Percentiles rank a stretch among this genome's conserved stretches.
Evolutionary conservation across 2,329 filamentous ascomycete genomes (phyloP).

Genomic region (Aureobasidium subglaciale): DNA sequence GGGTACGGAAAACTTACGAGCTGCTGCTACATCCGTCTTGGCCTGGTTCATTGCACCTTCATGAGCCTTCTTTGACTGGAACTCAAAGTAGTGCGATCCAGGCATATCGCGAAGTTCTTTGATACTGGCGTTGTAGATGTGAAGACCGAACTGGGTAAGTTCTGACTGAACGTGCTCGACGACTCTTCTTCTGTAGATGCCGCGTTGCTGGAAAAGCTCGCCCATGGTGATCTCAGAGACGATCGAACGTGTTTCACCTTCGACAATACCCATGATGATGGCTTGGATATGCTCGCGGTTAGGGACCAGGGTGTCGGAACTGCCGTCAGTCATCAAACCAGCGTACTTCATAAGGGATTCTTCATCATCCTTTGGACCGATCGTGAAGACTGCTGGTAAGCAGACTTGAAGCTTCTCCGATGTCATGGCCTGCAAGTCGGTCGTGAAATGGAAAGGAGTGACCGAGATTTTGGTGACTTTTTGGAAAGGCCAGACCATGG

Average conservation of each 20-base stretch:
- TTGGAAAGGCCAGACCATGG: slow-evolving; percentile 66
- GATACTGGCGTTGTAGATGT: slow-evolving; percentile 64
- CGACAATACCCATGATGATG: slow-evolving; percentile 85
- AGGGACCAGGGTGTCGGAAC: slow-evolving; percentile 23
- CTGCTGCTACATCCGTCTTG: slow-evolving; percentile 53
- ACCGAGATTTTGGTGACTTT: slow-evolving; percentile 30
- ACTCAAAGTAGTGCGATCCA: slow-evolving; percentile 75
- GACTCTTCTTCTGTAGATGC: slow-evolving; percentile 66
- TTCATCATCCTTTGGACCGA: slow-evolving; percentile 67
- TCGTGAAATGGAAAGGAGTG: slow-evolving; percentile 57
- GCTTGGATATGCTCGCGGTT: slow-evolving; percentile 65
- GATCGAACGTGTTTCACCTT: slow-evolving; percentile 77
- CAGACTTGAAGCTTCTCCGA: slow-evolving; percentile 79
- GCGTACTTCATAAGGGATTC: slow-evolving; percentile 74
- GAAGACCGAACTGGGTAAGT: slow-evolving; percentile 69
- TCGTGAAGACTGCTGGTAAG: slow-evolving; percentile 77
- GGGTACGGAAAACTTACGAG: slow-evolving; percentile 22
- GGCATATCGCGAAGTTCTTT: slow-evolving; percentile 82
- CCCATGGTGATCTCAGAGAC: slow-evolving; percentile 90
- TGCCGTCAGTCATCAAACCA: slow-evolving; percentile 21
- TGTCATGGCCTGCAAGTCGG: slow-evolving; percentile 82
- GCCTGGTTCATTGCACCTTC: slow-evolving; percentile 80
- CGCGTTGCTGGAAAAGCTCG: slow-evolving; percentile 73
- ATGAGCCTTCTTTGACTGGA: slow-evolving; percentile 74
- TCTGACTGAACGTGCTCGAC: slow-evolving; percentile 64